These are phyloP conservation scores for Citrus medica DNA, from an alignment of 345 rosid genomes.

Conservation along the genomic window DNA sequence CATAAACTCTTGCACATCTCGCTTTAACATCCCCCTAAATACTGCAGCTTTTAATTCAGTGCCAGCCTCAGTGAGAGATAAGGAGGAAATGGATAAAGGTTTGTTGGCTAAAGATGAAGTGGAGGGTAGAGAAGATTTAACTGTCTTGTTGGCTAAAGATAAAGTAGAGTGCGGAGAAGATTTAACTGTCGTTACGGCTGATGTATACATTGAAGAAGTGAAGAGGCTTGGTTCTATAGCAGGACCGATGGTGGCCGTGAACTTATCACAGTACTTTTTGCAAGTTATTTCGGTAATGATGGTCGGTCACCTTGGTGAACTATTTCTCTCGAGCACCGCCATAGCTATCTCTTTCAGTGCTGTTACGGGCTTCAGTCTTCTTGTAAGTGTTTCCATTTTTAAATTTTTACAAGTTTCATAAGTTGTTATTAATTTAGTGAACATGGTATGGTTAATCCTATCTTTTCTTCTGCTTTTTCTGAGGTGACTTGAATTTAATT, in stretches of 20 bases:
- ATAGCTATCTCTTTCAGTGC: slow-evolving; percentile 61
- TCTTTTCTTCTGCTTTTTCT: too few relatives aligned
- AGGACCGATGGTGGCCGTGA: slow-evolving; percentile 68
- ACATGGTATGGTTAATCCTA: too few relatives aligned
- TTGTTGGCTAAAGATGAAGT: slow-evolving; percentile 12
- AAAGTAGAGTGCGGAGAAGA: slow-evolving; percentile 12
- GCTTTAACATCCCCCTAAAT: background rate
- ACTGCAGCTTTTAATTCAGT: background rate
- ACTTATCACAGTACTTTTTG: slow-evolving; percentile 44
- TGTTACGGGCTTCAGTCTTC: slow-evolving; percentile 74
- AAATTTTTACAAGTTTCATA: background rate
- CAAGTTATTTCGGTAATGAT: slow-evolving; percentile 65
- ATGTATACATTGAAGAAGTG: slow-evolving; percentile 33
- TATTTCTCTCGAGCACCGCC: slow-evolving; percentile 71
- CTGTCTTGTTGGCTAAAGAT: slow-evolving; percentile 6
- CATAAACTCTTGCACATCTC: background rate
- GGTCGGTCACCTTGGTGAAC: slow-evolving; percentile 85
- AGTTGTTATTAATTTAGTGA: too few relatives aligned
- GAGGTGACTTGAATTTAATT: background rate
- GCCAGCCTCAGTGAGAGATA: background rate
- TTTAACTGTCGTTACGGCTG: background rate
- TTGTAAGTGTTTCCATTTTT: slow-evolving; percentile 37
- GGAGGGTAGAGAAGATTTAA: slow-evolving; percentile 2
- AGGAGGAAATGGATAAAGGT: slow-evolving; percentile 24
- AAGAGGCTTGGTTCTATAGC: slow-evolving; percentile 50